phyloP scores from a whole-genome alignment of 257 asterid species.

The Solanum gandarillasii region DNA sequence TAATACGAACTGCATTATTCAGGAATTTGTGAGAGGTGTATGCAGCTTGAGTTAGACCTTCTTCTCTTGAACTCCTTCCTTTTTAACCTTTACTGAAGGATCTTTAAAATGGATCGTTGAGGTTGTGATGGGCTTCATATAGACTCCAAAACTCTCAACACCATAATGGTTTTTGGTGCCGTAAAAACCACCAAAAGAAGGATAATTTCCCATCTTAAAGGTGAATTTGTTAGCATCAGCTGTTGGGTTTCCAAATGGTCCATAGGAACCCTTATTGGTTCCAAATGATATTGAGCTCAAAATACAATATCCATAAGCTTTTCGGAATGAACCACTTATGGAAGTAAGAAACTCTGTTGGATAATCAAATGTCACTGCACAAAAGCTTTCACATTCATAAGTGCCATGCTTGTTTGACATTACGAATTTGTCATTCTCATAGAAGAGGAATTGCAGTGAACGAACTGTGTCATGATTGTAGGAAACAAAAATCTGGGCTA shows the following conservation, averaged over 20 bases:
- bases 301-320: conserved; percentile 12
- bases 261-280: conserved; percentile 23
- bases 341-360: not conserved
- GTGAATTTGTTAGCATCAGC: not conserved
- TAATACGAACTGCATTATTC: not conserved
- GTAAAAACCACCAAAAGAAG: conserved; percentile 28
- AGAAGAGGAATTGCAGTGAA: conserved; percentile 26
- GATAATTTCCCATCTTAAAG: conserved; percentile 18
- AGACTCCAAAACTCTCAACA: conserved; percentile 25
- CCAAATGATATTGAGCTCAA: conserved; percentile 23
- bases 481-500: conserved; percentile 3
- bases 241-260: conserved; percentile 22
- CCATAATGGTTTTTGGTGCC: conserved; percentile 1
- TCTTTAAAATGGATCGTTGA: not conserved
- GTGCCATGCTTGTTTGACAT: conserved; percentile 6
- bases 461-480: not conserved
- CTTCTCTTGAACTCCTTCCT: not conserved
- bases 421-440: conserved; percentile 15
- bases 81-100: not conserved
- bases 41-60: not conserved
- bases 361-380: not conserved
- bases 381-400: not conserved
- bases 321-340: not conserved
- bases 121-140: conserved; percentile 16
- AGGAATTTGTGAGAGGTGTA: not conserved